Evolutionary conservation across 108 stramenopile genomes (phyloP), one percentile per base, ranked within the genome.

Genomic region (Pinguiococcus pyrenoidosus): DNA sequence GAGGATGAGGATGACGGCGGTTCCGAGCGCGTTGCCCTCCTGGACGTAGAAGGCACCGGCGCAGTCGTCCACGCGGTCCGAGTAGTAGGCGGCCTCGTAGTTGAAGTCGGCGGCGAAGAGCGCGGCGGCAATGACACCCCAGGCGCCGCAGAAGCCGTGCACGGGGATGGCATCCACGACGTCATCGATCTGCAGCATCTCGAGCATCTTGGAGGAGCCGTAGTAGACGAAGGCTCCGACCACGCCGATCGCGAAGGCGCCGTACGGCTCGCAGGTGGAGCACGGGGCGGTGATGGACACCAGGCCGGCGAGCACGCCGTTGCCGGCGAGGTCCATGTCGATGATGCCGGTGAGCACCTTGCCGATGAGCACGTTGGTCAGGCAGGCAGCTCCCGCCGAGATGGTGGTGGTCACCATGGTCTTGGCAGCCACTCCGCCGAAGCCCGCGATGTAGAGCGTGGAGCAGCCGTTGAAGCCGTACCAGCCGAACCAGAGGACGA

Each of bases 401-500:
- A 89, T 56, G 42, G 85, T 87, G 44, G 87, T 92, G 34, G 82
- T 84, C 35, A 84, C 82, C 8, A 75, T 87, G 3, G 58, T 66
- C 9, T 83, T 54, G 0, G 82, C 79, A 2, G 72, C 64, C 23
- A 85, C 54, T 6, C 62, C 56, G 9, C 59, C 76, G 4, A 30
- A 35, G 18, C 56, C 62, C 18, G 46, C 39, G 45, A 83, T 77
- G 9, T 50, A 38, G 10, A 84, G 68, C 17, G 84, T 81, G 26
- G 76, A 78, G 10, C 82, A 85, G 5, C 73, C 66, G 71, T 88
- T 92, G 84, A 92, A 92, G 20, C 85, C 87, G 51, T 87, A 87
- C 90, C 90, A 92, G 29, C 87, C 90, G 40, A 87, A 77, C 87
- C 87, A 87, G 3, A 92, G 78, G 55, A 84, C 72, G 68, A 92